Conservation (phyloP, 805 yeast genomes). For the Candida cerambycidarum region DNA sequence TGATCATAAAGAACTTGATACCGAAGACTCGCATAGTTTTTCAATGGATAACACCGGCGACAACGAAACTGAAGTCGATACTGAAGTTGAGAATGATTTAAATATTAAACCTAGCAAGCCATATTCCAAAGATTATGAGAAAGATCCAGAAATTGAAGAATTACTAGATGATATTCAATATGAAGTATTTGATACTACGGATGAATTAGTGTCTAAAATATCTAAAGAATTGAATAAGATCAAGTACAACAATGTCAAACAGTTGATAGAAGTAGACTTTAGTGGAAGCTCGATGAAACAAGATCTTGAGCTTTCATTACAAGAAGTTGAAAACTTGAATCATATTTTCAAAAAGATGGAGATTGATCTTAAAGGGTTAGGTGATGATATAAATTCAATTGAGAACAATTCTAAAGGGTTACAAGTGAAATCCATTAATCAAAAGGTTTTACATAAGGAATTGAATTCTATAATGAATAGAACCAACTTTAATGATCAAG, state of each 20-base stretch:
- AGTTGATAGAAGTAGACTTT: conserved; percentile 36
- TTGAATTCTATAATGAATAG: conserved; percentile 66
- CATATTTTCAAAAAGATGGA: conserved; percentile 43
- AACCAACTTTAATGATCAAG: conserved; percentile 62
- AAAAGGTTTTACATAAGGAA: conserved; percentile 70
- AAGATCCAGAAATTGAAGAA: conserved; percentile 55
- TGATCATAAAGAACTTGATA: conserved; percentile 12
- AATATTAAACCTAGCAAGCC: conserved; percentile 14
- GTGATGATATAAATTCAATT: conserved; percentile 66
- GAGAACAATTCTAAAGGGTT: conserved; percentile 78
- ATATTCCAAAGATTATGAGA: conserved; percentile 18
- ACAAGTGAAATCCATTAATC: conserved; percentile 80
- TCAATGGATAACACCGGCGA: conserved; percentile 12
- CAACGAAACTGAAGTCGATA: conserved; percentile 11
- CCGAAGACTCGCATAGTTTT: conserved; percentile 16
- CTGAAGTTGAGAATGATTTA: conserved; percentile 16
- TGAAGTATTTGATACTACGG: conserved; percentile 66
- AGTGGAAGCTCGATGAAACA: conserved; percentile 30
- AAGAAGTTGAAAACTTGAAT: conserved; percentile 36
- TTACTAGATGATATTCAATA: conserved; percentile 77
- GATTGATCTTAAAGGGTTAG: conserved; percentile 41
- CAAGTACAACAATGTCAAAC: conserved; percentile 61
- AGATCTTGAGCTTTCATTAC: conserved; percentile 33
- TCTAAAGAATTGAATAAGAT: conserved; percentile 57
- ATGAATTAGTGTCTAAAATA: conserved; percentile 56